These are phyloP conservation scores for Ceratocystis smalleyi DNA, from an alignment of 2,329 filamentous ascomycete species.

Conservation along the genomic window DNA sequence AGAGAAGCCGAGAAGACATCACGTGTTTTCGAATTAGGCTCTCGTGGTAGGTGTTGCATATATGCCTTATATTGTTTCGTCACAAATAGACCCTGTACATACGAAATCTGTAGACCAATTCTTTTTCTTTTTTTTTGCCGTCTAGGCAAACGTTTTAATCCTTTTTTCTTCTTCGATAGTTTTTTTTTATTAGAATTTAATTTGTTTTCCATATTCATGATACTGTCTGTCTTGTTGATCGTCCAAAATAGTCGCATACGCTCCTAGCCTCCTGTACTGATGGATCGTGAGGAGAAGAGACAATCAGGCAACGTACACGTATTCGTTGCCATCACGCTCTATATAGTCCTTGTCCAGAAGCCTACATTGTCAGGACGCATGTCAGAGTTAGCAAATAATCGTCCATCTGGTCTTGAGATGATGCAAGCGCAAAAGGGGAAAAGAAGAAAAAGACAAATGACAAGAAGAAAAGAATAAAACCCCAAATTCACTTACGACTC, in stretches of 20 bases:
- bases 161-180: neutral
- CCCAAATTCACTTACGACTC: conserved; percentile 56
- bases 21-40: neutral
- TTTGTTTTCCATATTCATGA: too few species aligned
- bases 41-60: neutral
- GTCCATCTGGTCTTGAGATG: neutral
- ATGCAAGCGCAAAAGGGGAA: neutral
- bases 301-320: conserved; percentile 53
- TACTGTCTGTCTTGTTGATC: neutral
- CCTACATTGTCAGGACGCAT: conserved; percentile 28
- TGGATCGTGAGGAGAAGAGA: neutral
- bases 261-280: neutral
- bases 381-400: conserved; percentile 20
- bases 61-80: neutral
- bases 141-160: neutral
- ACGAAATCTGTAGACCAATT: neutral
- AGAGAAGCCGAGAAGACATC: neutral
- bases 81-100: conserved; percentile 2
- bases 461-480: too few species aligned
- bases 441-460: neutral
- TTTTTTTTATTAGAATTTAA: too few species aligned
- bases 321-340: conserved; percentile 57
- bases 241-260: neutral
- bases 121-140: too few species aligned
- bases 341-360: conserved; percentile 90